Conservation (phyloP, 2,329 filamentous ascomycete genomes). For the Xylariaceae sp. region DNA sequence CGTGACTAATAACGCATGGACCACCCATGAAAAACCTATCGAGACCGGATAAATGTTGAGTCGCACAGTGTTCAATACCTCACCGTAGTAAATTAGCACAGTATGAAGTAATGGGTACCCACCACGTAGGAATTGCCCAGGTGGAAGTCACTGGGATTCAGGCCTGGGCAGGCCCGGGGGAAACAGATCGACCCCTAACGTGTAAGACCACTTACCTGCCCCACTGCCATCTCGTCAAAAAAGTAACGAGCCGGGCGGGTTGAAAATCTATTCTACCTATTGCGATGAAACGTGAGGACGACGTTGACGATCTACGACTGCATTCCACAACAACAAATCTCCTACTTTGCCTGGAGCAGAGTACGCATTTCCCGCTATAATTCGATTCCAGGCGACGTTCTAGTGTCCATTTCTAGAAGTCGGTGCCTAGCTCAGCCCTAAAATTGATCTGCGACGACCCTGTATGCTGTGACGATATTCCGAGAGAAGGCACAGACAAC, state of each 20-base stretch:
- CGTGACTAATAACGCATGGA: no score
- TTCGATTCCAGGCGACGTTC: neutral
- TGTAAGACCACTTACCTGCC: neutral
- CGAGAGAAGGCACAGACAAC: neutral
- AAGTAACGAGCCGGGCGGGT: conserved; percentile 2
- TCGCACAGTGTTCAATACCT: no score
- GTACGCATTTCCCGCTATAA: conserved; percentile 9
- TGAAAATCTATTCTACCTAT: conserved; percentile 7
- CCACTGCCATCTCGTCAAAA: conserved; percentile 9
- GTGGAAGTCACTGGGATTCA: no score
- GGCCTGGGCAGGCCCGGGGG: no score
- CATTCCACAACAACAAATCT: neutral
- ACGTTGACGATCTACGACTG: conserved; percentile 12
- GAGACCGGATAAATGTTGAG: no score
- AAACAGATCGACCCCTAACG: neutral
- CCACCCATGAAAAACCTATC: no score
- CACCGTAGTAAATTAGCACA: no score
- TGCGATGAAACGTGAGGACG: conserved; percentile 13
- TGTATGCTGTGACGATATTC: neutral
- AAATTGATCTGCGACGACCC: conserved; percentile 2
- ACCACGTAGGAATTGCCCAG: no score
- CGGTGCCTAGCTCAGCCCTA: neutral
- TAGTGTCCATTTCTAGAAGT: neutral
- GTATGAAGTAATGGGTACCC: no score
- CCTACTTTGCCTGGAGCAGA: conserved; percentile 28